Conservation (phyloP, 352 stramenopile genomes). For the Phytophthora cactorum region DNA sequence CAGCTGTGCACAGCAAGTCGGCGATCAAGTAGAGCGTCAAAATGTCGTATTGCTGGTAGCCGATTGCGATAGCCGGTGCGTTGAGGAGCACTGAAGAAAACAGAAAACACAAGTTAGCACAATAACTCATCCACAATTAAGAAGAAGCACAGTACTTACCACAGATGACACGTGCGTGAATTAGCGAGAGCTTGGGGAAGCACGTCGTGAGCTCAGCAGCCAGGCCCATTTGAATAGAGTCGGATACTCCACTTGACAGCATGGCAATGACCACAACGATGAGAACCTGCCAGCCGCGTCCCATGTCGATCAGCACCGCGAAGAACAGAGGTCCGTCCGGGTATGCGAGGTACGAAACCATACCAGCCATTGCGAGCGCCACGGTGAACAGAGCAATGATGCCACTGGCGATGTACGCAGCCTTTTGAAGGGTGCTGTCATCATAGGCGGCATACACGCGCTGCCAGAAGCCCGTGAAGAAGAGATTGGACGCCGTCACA, state of each 20-base stretch:
- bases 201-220: slow-evolving; percentile 74
- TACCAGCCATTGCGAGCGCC: slow-evolving; percentile 65
- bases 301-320: slow-evolving; percentile 76
- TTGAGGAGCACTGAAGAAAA: slow-evolving; percentile 66
- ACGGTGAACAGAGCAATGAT: slow-evolving; percentile 80
- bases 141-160: slow-evolving; percentile 25
- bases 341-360: slow-evolving; percentile 74
- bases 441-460: slow-evolving; percentile 70
- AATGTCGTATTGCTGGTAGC: slow-evolving; percentile 71
- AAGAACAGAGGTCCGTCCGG: slow-evolving; percentile 72
- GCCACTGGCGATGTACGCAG: slow-evolving; percentile 44
- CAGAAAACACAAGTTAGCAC: slow-evolving; percentile 3
- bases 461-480: slow-evolving; percentile 86
- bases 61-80: slow-evolving; percentile 69
- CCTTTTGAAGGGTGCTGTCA: slow-evolving; percentile 57
- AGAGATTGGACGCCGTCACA: slow-evolving; percentile 67
- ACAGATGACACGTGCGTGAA: slow-evolving; percentile 62
- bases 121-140: background rate
- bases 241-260: slow-evolving; percentile 63
- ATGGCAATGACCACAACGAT: slow-evolving; percentile 75
- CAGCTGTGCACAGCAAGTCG: slow-evolving; percentile 75
- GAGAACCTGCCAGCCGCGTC: slow-evolving; percentile 67
- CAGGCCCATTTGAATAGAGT: slow-evolving; percentile 83
- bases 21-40: slow-evolving; percentile 80
- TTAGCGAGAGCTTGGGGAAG: slow-evolving; percentile 65